phyloP scores from a whole-genome alignment of 768 basidiomycete genomes.

The Postia placenta region DNA sequence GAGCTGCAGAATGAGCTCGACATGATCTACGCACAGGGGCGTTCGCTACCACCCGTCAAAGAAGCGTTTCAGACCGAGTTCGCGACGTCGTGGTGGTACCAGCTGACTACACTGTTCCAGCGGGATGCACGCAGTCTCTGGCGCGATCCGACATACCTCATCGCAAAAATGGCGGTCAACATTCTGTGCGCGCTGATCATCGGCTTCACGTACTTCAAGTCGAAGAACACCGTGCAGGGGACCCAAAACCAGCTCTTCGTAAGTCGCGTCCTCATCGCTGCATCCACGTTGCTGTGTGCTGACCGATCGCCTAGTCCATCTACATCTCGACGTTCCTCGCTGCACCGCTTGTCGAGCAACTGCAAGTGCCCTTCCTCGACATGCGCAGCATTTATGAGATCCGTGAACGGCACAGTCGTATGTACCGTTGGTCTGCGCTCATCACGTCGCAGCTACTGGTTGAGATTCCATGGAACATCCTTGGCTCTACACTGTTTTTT shows the following conservation, averaged over 20 bases:
- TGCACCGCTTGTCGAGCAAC: constrained; percentile 34
- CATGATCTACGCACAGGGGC: constrained; percentile 34
- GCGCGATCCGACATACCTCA: constrained; percentile 35
- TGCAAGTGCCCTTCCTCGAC: constrained; percentile 35
- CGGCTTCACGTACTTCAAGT: constrained; percentile 38
- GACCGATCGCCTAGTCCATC: constrained; percentile 20
- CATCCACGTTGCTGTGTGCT: not conserved
- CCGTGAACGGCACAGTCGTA: constrained; percentile 35
- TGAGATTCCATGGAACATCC: constrained; percentile 40
- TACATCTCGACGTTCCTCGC: constrained; percentile 29
- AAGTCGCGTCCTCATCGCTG: constrained; percentile 2
- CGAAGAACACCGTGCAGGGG: constrained; percentile 31
- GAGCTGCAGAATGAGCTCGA: constrained; percentile 36
- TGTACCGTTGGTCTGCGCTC: constrained; percentile 36
- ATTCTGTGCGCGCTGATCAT: constrained; percentile 29
- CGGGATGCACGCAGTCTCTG: constrained; percentile 30
- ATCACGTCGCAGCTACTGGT: constrained; percentile 29
- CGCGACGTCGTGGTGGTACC: constrained; percentile 34
- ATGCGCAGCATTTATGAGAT: constrained; percentile 34
- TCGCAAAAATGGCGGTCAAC: constrained; percentile 34
- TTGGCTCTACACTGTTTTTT: constrained; percentile 35
- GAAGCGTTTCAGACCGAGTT: constrained; percentile 24
- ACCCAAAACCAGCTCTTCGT: constrained; percentile 40
- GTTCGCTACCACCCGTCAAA: constrained; percentile 19
- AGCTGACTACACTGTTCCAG: constrained; percentile 24